Evolutionary conservation across 495 filamentous ascomycete genomes (phyloP).

Genomic region (Trichoderma asperelloides): DNA sequence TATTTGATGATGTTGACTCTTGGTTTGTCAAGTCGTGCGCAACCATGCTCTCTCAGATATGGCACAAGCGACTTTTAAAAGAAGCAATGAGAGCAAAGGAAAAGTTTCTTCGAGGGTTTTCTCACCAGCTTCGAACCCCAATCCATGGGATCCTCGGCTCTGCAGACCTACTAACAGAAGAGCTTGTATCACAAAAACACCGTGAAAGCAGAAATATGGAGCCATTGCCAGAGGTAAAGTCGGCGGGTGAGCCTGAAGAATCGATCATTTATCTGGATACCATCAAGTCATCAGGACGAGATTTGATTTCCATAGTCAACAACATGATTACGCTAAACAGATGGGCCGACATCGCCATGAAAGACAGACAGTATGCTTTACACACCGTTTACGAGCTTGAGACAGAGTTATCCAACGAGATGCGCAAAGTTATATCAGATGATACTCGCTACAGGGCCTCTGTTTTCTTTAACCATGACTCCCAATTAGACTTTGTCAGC

Average conservation of each 20-base stretch:
- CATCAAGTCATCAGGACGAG: slow-evolving; percentile 12
- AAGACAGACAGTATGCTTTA: not conserved
- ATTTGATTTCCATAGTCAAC: slow-evolving; percentile 15
- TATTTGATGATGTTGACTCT: slow-evolving; percentile 15
- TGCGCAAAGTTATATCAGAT: slow-evolving; percentile 1
- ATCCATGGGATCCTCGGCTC: slow-evolving; percentile 32
- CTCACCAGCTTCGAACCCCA: slow-evolving; percentile 31
- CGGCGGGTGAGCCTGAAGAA: not conserved
- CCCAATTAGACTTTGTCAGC: not conserved
- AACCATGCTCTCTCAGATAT: slow-evolving; percentile 9
- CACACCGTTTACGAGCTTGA: slow-evolving; percentile 5
- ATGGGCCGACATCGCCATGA: slow-evolving; percentile 12
- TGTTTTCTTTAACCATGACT: slow-evolving; percentile 7
- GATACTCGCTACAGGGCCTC: slow-evolving; percentile 5
- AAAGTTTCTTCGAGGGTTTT: slow-evolving; percentile 30
- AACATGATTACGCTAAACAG: slow-evolving; percentile 14
- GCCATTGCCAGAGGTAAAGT: not conserved
- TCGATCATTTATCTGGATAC: slow-evolving; percentile 9
- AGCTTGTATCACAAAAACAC: slow-evolving; percentile 6
- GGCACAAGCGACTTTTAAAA: slow-evolving; percentile 11
- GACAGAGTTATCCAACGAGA: not conserved
- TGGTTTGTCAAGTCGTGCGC: slow-evolving; percentile 14
- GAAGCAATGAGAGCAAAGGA: slow-evolving; percentile 23
- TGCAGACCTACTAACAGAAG: slow-evolving; percentile 27
- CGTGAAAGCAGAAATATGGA: not conserved